Evolutionary conservation across 495 filamentous ascomycete genomes (phyloP).

Genomic region (Aspergillus cristatus): DNA sequence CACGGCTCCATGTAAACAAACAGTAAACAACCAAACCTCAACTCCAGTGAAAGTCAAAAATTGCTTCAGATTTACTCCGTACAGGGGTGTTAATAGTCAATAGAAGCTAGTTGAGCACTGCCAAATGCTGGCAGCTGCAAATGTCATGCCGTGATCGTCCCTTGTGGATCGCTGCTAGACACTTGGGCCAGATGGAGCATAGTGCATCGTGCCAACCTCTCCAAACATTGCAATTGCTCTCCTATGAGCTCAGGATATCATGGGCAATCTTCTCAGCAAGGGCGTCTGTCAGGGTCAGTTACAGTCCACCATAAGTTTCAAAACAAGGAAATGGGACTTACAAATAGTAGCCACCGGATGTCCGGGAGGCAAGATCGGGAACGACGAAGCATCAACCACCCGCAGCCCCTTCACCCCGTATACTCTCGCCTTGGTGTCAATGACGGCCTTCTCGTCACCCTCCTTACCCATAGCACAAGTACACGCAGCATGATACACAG

Average conservation of each 20-base stretch:
- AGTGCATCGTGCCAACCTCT: no score
- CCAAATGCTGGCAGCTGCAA: no score
- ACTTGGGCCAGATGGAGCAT: no score
- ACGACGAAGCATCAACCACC: conserved; percentile 45
- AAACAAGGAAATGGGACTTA: conserved; percentile 1
- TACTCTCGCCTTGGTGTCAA: conserved; percentile 32
- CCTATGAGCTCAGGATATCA: conserved; percentile 15
- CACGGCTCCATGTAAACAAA: no score
- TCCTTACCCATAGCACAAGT: conserved; percentile 36
- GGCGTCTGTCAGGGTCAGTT: conserved; percentile 12
- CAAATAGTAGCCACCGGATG: conserved; percentile 35
- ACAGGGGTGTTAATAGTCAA: no score
- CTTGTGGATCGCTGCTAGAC: no score
- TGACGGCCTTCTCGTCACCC: conserved; percentile 29
- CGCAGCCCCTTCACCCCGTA: conserved; percentile 35
- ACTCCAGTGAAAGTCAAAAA: no score
- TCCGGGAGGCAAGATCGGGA: conserved; percentile 42
- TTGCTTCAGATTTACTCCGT: no score
- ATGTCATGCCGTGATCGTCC: no score
- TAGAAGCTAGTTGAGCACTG: no score
- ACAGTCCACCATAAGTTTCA: not conserved
- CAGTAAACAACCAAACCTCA: no score
- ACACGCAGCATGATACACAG: conserved; percentile 38
- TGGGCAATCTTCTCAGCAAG: conserved; percentile 44
- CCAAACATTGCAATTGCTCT: no score